A percentile compares a stretch with the other conserved stretches of the same genome.
These are phyloP conservation scores for Nigrospora osmanthi DNA, from an alignment of 2,329 filamentous ascomycete genomes.

Conservation along the genomic window DNA sequence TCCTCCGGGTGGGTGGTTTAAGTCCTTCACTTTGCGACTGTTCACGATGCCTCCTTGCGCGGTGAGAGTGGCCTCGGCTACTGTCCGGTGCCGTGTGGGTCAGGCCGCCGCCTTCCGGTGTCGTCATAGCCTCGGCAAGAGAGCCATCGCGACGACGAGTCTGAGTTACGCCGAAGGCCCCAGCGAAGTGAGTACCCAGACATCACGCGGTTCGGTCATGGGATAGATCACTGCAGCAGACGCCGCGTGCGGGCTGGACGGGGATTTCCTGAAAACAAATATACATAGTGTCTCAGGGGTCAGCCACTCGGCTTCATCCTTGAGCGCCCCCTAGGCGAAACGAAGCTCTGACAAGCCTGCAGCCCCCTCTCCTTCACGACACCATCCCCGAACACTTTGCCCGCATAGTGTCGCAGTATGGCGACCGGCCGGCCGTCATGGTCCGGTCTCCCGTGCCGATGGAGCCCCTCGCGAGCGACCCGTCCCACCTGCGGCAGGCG, in stretches of 20 bases:
- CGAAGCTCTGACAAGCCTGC: not conserved
- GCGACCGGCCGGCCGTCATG: slow-evolving; percentile 55
- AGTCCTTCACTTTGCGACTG: too few relatives aligned
- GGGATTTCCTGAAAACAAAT: too few relatives aligned
- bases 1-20: too few relatives aligned
- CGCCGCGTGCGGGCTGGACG: too few relatives aligned
- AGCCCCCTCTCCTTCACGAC: slow-evolving; percentile 59
- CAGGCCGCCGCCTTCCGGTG: not conserved
- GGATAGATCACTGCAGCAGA: too few relatives aligned
- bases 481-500: slow-evolving; percentile 24
- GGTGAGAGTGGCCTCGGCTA: too few relatives aligned
- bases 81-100: too few relatives aligned
- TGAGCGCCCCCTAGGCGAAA: too few relatives aligned
- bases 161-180: slow-evolving; percentile 23
- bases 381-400: slow-evolving; percentile 70
- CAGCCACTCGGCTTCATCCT: too few relatives aligned
- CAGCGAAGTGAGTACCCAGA: slow-evolving; percentile 16
- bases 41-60: too few relatives aligned
- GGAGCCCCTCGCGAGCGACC: slow-evolving; percentile 1
- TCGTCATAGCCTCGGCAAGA: not conserved
- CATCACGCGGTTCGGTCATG: too few relatives aligned
- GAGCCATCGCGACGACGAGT: slow-evolving; percentile 16
- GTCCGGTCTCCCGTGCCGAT: slow-evolving; percentile 32
- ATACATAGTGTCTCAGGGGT: too few relatives aligned
- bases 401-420: slow-evolving; percentile 52